A percentile compares a stretch with the other conserved stretches of the same genome.
Conservation (phyloP, 768 basidiomycete species). For the Lactarius psammicola region DNA sequence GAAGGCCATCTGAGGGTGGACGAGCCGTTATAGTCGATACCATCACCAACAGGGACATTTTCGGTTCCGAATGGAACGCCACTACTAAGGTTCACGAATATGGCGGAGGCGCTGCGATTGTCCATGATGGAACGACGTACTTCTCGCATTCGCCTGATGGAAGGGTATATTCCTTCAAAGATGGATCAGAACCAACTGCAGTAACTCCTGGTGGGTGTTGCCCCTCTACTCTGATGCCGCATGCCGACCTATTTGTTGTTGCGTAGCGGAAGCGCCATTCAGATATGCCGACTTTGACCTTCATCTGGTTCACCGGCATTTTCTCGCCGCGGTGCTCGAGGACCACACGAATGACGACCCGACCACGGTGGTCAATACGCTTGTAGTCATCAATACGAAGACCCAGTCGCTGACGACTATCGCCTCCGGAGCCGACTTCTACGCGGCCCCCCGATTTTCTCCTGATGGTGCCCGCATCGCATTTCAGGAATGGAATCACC, state of each 20-base stretch:
- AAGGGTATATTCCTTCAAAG: slow-evolving; percentile 47
- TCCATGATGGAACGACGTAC: slow-evolving; percentile 49
- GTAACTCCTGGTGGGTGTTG: slow-evolving; percentile 57
- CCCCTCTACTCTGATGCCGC: not conserved
- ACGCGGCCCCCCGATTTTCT: slow-evolving; percentile 57
- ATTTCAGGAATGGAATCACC: slow-evolving; percentile 69
- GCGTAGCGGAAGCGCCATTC: slow-evolving; percentile 42
- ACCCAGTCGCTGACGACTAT: slow-evolving; percentile 47
- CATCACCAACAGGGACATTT: slow-evolving; percentile 47
- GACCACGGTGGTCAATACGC: slow-evolving; percentile 51
- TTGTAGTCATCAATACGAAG: slow-evolving; percentile 54
- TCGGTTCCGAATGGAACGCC: slow-evolving; percentile 54
- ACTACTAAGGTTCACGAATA: slow-evolving; percentile 66
- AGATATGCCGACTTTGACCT: slow-evolving; percentile 65
- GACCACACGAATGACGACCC: slow-evolving; percentile 62
- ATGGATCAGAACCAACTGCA: slow-evolving; percentile 40
- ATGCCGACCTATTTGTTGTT: not conserved
- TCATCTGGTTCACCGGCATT: slow-evolving; percentile 50
- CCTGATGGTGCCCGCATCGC: slow-evolving; percentile 55
- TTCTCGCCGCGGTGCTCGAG: slow-evolving; percentile 64
- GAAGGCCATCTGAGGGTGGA: slow-evolving; percentile 54
- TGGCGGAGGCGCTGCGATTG: slow-evolving; percentile 61
- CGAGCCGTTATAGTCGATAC: slow-evolving; percentile 60
- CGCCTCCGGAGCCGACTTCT: slow-evolving; percentile 67
- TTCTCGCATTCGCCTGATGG: slow-evolving; percentile 59